Percentiles rank a stretch among this genome's conserved stretches.
Evolutionary conservation across 1,284 basidiomycete genomes (phyloP).

Genomic region (Ustanciosporium gigantosporum): DNA sequence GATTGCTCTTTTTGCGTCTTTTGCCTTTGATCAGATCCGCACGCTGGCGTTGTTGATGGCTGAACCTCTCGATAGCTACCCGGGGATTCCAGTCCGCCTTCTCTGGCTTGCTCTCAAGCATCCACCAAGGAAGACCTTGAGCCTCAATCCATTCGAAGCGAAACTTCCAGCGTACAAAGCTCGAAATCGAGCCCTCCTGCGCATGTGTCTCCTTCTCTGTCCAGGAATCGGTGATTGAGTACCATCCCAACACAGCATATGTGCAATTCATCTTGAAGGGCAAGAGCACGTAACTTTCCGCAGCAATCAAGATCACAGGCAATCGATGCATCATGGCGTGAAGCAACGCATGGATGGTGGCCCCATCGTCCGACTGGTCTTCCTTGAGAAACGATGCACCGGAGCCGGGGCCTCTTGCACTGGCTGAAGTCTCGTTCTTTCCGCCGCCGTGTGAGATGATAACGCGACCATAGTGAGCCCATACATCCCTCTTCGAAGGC

Average conservation of each 20-base stretch:
- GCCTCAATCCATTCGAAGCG: no score
- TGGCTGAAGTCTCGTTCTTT: slow-evolving; percentile 8
- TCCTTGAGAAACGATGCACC: slow-evolving; percentile 11
- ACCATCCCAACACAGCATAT: slow-evolving; percentile 49
- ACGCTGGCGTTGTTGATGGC: no score
- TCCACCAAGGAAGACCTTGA: no score
- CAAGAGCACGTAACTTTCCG: slow-evolving; percentile 26
- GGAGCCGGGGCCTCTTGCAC: neutral
- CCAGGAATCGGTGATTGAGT: slow-evolving; percentile 43
- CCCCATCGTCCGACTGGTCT: slow-evolving; percentile 27
- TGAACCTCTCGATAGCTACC: no score
- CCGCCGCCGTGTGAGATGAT: slow-evolving; percentile 44
- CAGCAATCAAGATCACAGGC: slow-evolving; percentile 37
- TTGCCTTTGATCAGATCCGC: no score
- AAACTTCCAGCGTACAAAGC: no score
- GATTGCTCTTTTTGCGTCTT: no score
- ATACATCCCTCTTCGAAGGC: slow-evolving; percentile 31
- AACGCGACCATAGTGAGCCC: slow-evolving; percentile 26
- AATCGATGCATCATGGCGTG: slow-evolving; percentile 13
- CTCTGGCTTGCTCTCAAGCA: no score
- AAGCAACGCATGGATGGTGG: slow-evolving; percentile 29
- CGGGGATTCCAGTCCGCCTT: no score
- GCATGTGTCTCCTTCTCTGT: no score
- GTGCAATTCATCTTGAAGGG: slow-evolving; percentile 26
- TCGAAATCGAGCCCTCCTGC: no score